Conservation (phyloP, 805 yeast genomes). For the Barnettozyma pratensis region DNA sequence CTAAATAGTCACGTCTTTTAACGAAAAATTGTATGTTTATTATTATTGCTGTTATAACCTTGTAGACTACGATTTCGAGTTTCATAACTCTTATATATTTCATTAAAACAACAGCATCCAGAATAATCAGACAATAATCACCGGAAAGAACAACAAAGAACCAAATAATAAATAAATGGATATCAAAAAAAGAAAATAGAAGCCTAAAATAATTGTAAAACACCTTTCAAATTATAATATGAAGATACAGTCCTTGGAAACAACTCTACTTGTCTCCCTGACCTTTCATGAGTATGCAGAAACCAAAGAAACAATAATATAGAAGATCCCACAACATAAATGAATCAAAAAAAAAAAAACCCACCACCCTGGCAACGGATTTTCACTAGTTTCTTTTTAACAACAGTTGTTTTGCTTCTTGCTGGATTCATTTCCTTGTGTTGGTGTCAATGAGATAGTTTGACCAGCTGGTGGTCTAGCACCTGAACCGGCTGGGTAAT, state of each 20-base stretch:
- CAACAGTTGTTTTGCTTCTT: conserved; percentile 56
- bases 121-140: not conserved
- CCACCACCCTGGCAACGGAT: not conserved
- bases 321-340: too few species aligned
- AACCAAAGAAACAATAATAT: not conserved
- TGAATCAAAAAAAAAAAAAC: not conserved
- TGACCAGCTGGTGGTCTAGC: conserved; percentile 78
- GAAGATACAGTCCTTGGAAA: not conserved
- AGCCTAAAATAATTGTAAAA: not conserved
- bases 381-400: conserved; percentile 24
- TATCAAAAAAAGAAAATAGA: not conserved
- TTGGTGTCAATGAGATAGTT: conserved; percentile 87
- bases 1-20: not conserved
- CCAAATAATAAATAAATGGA: not conserved
- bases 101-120: not conserved
- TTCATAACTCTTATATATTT: not conserved
- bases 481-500: conserved; percentile 46
- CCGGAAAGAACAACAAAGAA: not conserved
- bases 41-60: too few species aligned
- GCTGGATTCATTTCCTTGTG: conserved; percentile 77
- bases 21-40: too few species aligned
- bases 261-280: not conserved
- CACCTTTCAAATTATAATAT: not conserved
- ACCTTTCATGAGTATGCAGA: not conserved
- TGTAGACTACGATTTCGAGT: too few species aligned